Evolutionary conservation across 2,329 filamentous ascomycete genomes (phyloP), one percentile per base, ranked within the genome.

Genomic region (Hypomyces perniciosus): DNA sequence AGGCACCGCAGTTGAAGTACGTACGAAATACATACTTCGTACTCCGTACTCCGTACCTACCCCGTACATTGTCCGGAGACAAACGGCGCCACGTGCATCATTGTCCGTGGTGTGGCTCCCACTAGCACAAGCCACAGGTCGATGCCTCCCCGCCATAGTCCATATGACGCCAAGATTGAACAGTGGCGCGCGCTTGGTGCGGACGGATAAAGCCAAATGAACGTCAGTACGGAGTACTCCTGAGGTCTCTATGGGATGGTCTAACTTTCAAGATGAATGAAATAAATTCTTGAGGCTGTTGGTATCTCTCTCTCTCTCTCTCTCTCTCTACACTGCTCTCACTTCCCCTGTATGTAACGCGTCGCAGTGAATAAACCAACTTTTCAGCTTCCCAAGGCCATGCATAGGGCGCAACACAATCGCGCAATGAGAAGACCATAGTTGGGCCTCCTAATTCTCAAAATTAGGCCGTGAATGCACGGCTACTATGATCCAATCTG

Each of bases 321-420:
- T 20, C 20, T 20, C 20, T 20, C 20, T 52, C 50, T 52, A 45
- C 40, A 35, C 29, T 44, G 31, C 13, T 45, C 35, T 33, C 34
- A 29, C 13, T 27, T 45, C 34, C n/a, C 46, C 31, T 49, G 38
- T 53, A 42, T 39, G 40, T 27, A 26, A 42, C 27, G 4, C 42
- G 20, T 46, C 43, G 40, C 28, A 46, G 12, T 39, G 35, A 46
- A 43, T 46, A 48, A 40, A 50, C 51, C 51, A 46, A 50, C 42
- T 50, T 52, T 53, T 53, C n/a, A 38, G 50, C 38, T 29, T 38
- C 37, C 38, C 30, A 30, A 46, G 34, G 30, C 13, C 10, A 43
- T 43, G 28, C 29, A 39, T 34, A 41, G 44, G 28, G 41, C 41
- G 42, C 30, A 44, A 40, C 48, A 41, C 35, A 45, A 45, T 39